phyloP scores from a whole-genome alignment of 164 flowering plant species.

The Liriodendron chinense region DNA sequence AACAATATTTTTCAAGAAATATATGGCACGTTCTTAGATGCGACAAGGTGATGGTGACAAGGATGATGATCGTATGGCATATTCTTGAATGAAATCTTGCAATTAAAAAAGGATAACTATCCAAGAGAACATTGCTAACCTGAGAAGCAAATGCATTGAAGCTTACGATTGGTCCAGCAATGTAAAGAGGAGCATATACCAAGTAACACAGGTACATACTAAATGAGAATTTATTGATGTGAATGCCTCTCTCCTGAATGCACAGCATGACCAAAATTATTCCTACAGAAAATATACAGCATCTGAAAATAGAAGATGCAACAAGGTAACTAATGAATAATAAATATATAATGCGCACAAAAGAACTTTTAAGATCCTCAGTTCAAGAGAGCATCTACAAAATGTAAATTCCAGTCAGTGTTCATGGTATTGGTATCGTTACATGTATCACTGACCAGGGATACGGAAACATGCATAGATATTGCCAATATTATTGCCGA shows the following conservation, averaged over 20 bases:
- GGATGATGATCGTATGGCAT: background rate
- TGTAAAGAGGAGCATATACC: constrained; percentile 91
- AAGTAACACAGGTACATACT: constrained; percentile 73
- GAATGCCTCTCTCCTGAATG: constrained; percentile 64
- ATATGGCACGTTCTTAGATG: too few species aligned
- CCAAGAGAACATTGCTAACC: constrained; percentile 38
- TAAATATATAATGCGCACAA: background rate
- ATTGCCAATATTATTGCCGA: too few species aligned
- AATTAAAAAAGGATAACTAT: background rate
- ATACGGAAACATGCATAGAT: too few species aligned
- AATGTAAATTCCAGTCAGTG: background rate
- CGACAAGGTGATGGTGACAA: background rate
- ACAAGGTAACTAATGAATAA: background rate
- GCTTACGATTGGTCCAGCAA: constrained; percentile 93
- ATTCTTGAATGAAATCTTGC: background rate
- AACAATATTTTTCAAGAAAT: background rate
- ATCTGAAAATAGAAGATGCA: background rate
- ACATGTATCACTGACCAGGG: too few species aligned
- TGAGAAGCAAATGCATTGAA: constrained; percentile 94
- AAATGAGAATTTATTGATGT: constrained; percentile 49
- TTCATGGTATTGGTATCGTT: too few species aligned
- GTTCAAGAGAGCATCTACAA: constrained; percentile 2
- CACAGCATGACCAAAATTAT: constrained; percentile 10
- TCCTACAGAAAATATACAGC: constrained; percentile 5
- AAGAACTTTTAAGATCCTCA: constrained; percentile 5